phyloP scores from a whole-genome alignment of 106 monocot genomes.

The Dendrobium officinale region DNA sequence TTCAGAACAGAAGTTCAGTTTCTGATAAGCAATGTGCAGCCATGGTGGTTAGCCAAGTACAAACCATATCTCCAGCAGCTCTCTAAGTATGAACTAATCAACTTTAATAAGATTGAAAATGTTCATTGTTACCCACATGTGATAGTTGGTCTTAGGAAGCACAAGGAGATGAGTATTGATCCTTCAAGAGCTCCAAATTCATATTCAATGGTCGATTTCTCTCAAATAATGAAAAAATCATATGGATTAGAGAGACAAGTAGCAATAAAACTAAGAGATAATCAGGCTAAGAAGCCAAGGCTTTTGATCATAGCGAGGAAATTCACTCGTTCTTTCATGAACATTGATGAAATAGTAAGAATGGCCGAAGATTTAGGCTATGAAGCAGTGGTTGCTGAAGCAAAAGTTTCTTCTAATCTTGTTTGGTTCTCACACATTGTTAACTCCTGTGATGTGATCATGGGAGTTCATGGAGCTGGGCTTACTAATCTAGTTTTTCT shows the following conservation, averaged over 20 bases:
- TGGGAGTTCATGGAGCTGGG: conserved; percentile 83
- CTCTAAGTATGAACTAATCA: conserved; percentile 9
- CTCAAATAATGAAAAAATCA: conserved; percentile 20
- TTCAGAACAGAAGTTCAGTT: conserved; percentile 18
- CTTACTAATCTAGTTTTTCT: conserved; percentile 70
- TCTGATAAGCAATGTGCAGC: conserved; percentile 25
- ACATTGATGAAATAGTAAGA: conserved; percentile 35
- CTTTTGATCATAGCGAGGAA: conserved; percentile 43
- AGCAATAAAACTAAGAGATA: background rate
- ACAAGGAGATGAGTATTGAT: conserved; percentile 35
- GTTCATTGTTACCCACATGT: conserved; percentile 52
- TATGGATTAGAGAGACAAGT: conserved; percentile 25
- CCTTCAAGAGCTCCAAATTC: conserved; percentile 23
- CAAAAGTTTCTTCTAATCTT: conserved; percentile 11
- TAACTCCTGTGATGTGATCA: conserved; percentile 45
- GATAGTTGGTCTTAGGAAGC: conserved; percentile 47
- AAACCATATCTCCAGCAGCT: conserved; percentile 16
- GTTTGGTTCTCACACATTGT: conserved; percentile 36
- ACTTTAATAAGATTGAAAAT: background rate
- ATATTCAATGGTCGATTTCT: conserved; percentile 27
- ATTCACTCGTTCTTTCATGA: conserved; percentile 35
- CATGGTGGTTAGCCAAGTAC: conserved; percentile 36
- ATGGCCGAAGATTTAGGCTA: conserved; percentile 40
- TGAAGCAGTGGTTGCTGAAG: conserved; percentile 25
- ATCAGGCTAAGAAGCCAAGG: conserved; percentile 17